phyloP scores from a whole-genome alignment of 2,329 filamentous ascomycete genomes.

The Blastomyces emzantsi region DNA sequence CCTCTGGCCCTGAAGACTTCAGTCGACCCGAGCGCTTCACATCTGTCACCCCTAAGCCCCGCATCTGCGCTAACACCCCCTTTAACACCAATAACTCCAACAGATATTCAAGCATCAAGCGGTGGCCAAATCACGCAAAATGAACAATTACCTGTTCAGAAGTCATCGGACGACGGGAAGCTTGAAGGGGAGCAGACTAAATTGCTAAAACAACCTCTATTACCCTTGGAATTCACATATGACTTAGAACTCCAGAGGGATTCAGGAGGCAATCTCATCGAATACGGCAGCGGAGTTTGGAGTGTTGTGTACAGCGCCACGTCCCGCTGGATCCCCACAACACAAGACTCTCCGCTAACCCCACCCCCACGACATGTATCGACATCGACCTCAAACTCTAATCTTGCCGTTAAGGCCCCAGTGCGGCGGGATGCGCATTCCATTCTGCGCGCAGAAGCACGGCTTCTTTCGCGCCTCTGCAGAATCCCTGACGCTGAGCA shows the following conservation, averaged over 20 bases:
- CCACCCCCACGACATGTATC: slow-evolving; percentile 21
- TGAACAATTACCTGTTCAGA: not conserved
- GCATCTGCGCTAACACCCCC: slow-evolving; percentile 26
- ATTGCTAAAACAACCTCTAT: slow-evolving; percentile 5
- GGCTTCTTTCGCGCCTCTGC: slow-evolving; percentile 33
- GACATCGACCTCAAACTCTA: slow-evolving; percentile 9
- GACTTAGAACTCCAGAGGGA: slow-evolving; percentile 28
- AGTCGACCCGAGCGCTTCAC: slow-evolving; percentile 10
- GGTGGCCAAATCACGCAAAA: slow-evolving; percentile 9
- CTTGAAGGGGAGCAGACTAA: slow-evolving; percentile 1
- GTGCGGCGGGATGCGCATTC: slow-evolving; percentile 32
- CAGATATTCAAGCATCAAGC: slow-evolving; percentile 13
- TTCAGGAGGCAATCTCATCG: slow-evolving; percentile 23
- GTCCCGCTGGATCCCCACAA: slow-evolving; percentile 21
- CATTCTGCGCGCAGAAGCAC: slow-evolving; percentile 37
- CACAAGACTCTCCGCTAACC: slow-evolving; percentile 25
- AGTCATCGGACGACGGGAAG: not conserved
- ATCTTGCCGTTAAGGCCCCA: slow-evolving; percentile 40
- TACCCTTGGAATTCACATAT: slow-evolving; percentile 25
- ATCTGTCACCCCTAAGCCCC: slow-evolving; percentile 8
- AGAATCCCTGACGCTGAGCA: slow-evolving; percentile 25
- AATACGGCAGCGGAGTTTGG: slow-evolving; percentile 41
- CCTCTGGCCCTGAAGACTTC: slow-evolving; percentile 14
- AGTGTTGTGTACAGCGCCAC: slow-evolving; percentile 40
- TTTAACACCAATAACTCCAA: slow-evolving; percentile 26